Conservation (phyloP, 2,329 filamentous ascomycete genomes). For the Fusarium secorum region DNA sequence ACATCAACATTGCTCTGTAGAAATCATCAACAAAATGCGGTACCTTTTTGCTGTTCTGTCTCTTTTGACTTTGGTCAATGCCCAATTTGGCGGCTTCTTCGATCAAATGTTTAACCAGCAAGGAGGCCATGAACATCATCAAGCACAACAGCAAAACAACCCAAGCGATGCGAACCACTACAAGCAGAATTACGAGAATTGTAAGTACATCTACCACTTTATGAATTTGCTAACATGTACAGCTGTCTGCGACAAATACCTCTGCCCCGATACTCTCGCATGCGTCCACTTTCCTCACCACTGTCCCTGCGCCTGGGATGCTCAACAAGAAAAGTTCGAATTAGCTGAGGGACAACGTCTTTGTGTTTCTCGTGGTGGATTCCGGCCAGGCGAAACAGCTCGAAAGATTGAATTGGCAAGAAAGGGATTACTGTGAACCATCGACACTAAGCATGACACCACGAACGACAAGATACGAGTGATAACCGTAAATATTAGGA, state of each 20-base stretch:
- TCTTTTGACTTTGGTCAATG: conserved; percentile 67
- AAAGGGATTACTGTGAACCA: conserved; percentile 70
- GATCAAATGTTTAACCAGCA: conserved; percentile 86
- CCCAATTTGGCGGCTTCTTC: conserved; percentile 92
- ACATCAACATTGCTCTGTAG: background rate
- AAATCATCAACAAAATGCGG: conserved; percentile 41
- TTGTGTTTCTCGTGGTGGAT: conserved; percentile 79
- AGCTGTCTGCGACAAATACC: conserved; percentile 92
- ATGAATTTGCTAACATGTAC: background rate
- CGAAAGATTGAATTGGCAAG: conserved; percentile 81
- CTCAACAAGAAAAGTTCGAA: conserved; percentile 80
- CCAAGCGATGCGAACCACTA: conserved; percentile 86
- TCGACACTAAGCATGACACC: background rate
- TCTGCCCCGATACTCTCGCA: conserved; percentile 91
- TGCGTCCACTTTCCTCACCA: conserved; percentile 98
- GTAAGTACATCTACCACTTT: conserved; percentile 53
- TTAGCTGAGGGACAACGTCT: conserved; percentile 74
- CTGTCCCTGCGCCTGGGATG: conserved; percentile 87
- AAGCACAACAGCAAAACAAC: conserved; percentile 79
- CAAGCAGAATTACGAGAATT: conserved; percentile 71
- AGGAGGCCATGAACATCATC: conserved; percentile 58
- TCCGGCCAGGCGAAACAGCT: conserved; percentile 73
- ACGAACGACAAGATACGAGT: background rate
- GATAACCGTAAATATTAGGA: conserved; percentile 21
- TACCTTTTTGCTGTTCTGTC: conserved; percentile 60